Base-by-base conservation (phyloP, 176 grass and related monocot genomes). In the Calamus simplicifolius region DNA sequence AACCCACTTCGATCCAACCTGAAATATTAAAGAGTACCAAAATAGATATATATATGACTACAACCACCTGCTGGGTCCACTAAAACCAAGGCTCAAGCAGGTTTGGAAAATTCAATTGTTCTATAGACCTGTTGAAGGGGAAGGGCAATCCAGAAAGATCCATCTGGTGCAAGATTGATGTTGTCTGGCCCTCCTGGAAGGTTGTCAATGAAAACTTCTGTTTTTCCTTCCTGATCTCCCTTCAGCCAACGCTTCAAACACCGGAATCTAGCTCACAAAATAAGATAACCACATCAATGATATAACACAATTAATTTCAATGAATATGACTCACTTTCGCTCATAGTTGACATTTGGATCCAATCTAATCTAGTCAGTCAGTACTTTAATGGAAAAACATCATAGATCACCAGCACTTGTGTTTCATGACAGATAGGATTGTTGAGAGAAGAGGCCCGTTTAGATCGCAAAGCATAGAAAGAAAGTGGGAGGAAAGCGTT, bases 121-220 rank as follows among this genome's bases (percentile, higher is more conserved):
- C 16, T 29, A 5, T 19, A 49, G 6, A 86, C 91, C 86, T 58
- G 73, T 56, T 77, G 0, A 50, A 96, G 59, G 21, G 21, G 21
- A 23, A 23, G 21, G 1, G 86, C 82, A 5, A 96, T 74, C 91
- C 91, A 96, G 49, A 90, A 96, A 27, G 84, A 81, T 16, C 86
- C 91, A 14, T 90, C 91, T 1, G 86, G 76, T 1, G 80, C 83
- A 1, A 79, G 75, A 17, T 80, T 85, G 2, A 95, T 77, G 64
- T 95, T 95, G 25, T 95, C 91, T 0, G 86, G 91, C 48, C 0
- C 7, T 19, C 86, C 91, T 0, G 91, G 86, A 5, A 95, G 86
- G 48, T 80, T 74, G 56, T 79, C 82, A 49, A 85, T 48, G 83
- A 95, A 87, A 55, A 75, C 76, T 56, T 87, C 86, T 0, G 71